A percentile compares a stretch with the other conserved stretches of the same genome.
phyloP scores from a whole-genome alignment of 2,329 filamentous ascomycete species.

The Gremmenia infestans region DNA sequence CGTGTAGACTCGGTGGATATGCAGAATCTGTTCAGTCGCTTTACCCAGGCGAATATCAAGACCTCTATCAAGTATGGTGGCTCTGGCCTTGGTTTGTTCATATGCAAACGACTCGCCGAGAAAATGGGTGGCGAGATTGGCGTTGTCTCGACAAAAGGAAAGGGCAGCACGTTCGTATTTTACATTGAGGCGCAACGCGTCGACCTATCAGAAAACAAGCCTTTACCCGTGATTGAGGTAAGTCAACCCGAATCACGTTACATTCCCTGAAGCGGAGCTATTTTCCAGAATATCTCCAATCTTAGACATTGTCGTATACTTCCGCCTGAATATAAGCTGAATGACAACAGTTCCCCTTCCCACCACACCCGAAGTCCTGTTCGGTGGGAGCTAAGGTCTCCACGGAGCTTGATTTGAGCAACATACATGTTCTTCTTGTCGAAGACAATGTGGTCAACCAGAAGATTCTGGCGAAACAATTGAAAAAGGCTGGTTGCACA shows the following conservation, averaged over 20 bases:
- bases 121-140: constrained; percentile 77
- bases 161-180: constrained; percentile 72
- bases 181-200: constrained; percentile 55
- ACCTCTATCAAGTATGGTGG: constrained; percentile 71
- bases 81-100: constrained; percentile 73
- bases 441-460: constrained; percentile 60
- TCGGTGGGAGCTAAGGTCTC: constrained; percentile 2
- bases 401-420: constrained; percentile 5
- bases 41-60: constrained; percentile 73
- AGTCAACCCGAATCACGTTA: neutral
- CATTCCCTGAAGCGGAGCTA: too few relatives aligned
- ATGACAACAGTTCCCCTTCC: neutral
- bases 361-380: constrained; percentile 1
- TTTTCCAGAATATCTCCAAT: too few relatives aligned
- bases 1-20: too few relatives aligned
- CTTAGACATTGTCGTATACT: too few relatives aligned
- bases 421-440: constrained; percentile 44
- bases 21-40: constrained; percentile 69
- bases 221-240: neutral
- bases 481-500: constrained; percentile 39
- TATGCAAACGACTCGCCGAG: constrained; percentile 73
- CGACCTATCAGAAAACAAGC: neutral
- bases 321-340: too few relatives aligned
- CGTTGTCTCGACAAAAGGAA: constrained; percentile 60
- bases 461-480: constrained; percentile 47